Base-by-base conservation (phyloP, 257 asterid genomes). In the Solanum verrucosum region DNA sequence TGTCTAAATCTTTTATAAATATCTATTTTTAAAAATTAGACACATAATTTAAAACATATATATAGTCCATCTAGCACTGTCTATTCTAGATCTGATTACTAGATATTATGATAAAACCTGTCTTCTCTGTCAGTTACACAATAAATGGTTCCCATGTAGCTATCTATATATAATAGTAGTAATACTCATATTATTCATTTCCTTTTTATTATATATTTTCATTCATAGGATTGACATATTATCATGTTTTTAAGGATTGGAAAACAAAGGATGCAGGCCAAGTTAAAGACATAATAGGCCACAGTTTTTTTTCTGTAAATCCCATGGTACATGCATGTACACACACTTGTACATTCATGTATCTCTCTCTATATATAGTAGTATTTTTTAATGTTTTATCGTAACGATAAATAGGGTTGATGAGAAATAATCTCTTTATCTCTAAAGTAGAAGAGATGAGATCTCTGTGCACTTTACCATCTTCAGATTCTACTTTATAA, bases 181-280 rank as follows among this genome's bases (percentile, higher is more conserved):
- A 44, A 12, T 44, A 44, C 5, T 44, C 85, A n/a, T 82, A 82
- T 82, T 82, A 82, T 49, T 82, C 70, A 31, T 68, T 82, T 82
- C 44, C 86, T 31, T 82, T 82, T 2, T 79, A 37, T 79, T 82
- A 82, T 82, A 82, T 31, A 82, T 82, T 82, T 49, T 82, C 71
- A 82, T 75, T 77, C 44, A 49, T 31, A 82, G 86, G 46, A 49
- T 82, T 82, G 86, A 82, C 85, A 46, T 40, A 40, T 46, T 82
- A 82, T 82, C 70, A 82, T 82, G 86, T 31, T 82, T 72, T 74
- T 82, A 49, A 82, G 86, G 86, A 82, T 82, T 81, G 42, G 42
- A 16, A 29, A 68, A 81, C 40, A 81, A 81, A 81, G 9, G 84
- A 16, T 81, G 42, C 83, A 23, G 83, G 83, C 49, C 20, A 81